These are phyloP conservation scores for Phytophthora hibernalis DNA, from an alignment of 352 stramenopile species.

Conservation along the genomic window DNA sequence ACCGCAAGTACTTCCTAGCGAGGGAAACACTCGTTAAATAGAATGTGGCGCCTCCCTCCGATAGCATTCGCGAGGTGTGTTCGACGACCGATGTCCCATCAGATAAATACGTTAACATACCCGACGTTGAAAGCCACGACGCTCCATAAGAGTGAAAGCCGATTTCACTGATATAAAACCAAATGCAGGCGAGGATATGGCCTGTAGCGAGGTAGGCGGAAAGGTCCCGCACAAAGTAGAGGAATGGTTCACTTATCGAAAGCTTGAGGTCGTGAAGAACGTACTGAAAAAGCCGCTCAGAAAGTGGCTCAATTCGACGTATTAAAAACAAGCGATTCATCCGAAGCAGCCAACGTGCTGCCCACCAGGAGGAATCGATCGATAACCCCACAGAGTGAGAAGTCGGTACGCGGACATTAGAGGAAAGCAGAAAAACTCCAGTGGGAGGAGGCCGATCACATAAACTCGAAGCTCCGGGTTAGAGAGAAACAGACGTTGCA, in stretches of 20 bases:
- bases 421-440: slow-evolving; percentile 45
- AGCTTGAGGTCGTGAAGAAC: slow-evolving; percentile 64
- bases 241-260: slow-evolving; percentile 42
- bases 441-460: slow-evolving; percentile 47
- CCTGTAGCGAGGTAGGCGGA: slow-evolving; percentile 57
- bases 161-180: slow-evolving; percentile 57
- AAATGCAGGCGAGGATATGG: slow-evolving; percentile 71
- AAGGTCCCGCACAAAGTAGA: slow-evolving; percentile 58
- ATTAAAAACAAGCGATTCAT: slow-evolving; percentile 66
- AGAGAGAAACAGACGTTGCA: background rate
- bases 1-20: slow-evolving; percentile 66
- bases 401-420: slow-evolving; percentile 22
- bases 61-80: slow-evolving; percentile 15
- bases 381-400: slow-evolving; percentile 4
- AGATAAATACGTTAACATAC: slow-evolving; percentile 54
- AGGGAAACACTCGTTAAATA: slow-evolving; percentile 42
- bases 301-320: slow-evolving; percentile 47
- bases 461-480: slow-evolving; percentile 46
- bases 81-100: slow-evolving; percentile 8
- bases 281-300: slow-evolving; percentile 65
- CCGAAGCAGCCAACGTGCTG: slow-evolving; percentile 51
- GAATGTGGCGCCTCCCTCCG: slow-evolving; percentile 5
- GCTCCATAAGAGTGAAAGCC: slow-evolving; percentile 45
- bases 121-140: slow-evolving; percentile 53
- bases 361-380: slow-evolving; percentile 38